Evolutionary conservation across 1,284 basidiomycete genomes (phyloP), one percentile per base, ranked within the genome.

Genomic region (Boletus semigastroideus): DNA sequence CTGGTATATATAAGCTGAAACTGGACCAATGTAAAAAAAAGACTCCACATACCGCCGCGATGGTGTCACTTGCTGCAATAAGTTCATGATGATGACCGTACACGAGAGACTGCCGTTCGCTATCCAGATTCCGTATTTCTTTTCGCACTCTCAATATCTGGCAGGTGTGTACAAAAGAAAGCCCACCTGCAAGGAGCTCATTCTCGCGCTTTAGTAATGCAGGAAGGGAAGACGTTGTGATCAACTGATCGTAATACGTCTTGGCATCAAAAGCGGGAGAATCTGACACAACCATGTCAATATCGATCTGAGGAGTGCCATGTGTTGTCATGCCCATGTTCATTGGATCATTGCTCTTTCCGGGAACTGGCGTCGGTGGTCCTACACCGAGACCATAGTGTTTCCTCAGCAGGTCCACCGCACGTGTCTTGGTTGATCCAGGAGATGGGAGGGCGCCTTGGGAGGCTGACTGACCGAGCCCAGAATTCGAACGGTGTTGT

Each of bases 61-160:
- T 95, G 7, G 94, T 96, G 62, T 94, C 92, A 58, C 88, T 92
- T 1, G 93, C 94, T 1, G 90, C 89, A 43, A 96, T 94, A 19
- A 96, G 83, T 63, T 96, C 93, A 59, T 94, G 92, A 64, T 96
- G 93, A 62, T 96, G 93, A 60, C 96, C 94, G 67, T 96, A 96
- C 4, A 96, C 94, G 36, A 96, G 74, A 19, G 89, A 90, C 67
- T 96, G 94, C 30, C 92, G 78, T 65, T 95, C 93, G 59, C 88
- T 86, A 53, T 95, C 92, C 5, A 96, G 73, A 58, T 94, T 83
- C 40, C 90, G 79, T 54, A 96, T 94, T 69, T 94, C 92, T 90
- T 56, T 12, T 46, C 14, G 5, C 10, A 39, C 49, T 33, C 9
- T 67, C 33, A 48, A 50, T 46, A 52, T 50, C 43, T 46, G 38